Base-by-base conservation (phyloP, 768 basidiomycete genomes). In the Xerocomellus amylosporus region DNA sequence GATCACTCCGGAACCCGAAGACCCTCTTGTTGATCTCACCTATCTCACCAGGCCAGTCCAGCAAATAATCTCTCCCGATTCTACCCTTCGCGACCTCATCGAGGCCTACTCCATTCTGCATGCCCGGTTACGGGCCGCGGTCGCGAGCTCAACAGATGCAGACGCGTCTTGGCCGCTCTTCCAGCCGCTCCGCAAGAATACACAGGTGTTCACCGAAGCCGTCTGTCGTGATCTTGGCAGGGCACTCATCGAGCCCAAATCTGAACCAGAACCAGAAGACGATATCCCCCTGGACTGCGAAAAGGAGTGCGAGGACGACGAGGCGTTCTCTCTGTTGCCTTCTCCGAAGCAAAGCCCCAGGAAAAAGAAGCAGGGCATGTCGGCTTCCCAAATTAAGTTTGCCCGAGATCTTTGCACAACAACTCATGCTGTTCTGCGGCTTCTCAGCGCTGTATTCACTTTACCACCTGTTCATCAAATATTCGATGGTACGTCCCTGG, bases 371-470 rank as follows among this genome's bases (percentile, higher is more conserved):
- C 78, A 75, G 52, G 89, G 91, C 5, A 82, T 90, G 82, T 81
- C 80, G 0, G 91, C 83, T 41, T 85, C 87, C 55, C 86, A 90
- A 67, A 85, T 85, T 49, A 91, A 87, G 63, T 82, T 84, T 62
- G 89, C 89, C 7, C 78, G 91, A 22, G 91, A 93, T 68, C 73
- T 93, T 19, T 89, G 84, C 67, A 87, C 85, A 2, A 83, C 83
- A 5, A 81, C 78, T 36, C 89, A 90, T 63, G 79, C 84, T 2
- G 88, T 83, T 15, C 77, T 92, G 54, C 85, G 82, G 56, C 68
- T 90, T 12, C 80, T 93, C 19, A 74, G 77, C 7, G 71, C 83
- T 14, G 63, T 86, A 9, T 82, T 90, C 56, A 79, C 84, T 1
- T 60, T 82, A 37, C 83, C 87, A 30, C 79, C 83, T 0, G 63